Evolutionary conservation across 176 grass and related monocot genomes (phyloP).

Genomic region (Pharus latifolius): DNA sequence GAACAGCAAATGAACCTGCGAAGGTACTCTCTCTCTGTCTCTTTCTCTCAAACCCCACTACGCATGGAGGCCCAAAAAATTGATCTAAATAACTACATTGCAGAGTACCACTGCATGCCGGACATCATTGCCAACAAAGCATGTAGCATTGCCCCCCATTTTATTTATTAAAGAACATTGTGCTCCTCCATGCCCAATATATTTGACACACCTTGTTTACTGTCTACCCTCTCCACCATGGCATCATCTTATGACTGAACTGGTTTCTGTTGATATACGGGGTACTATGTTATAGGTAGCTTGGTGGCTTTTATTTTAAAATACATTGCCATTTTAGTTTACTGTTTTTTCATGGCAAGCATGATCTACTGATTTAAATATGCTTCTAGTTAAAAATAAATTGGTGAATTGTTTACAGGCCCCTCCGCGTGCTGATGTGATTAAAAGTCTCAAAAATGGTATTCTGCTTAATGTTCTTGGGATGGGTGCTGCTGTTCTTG

Average conservation of each 20-base stretch:
- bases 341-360: background rate
- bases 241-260: background rate
- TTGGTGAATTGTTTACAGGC: slow-evolving; percentile 44
- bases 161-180: background rate
- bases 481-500: slow-evolving; percentile 85
- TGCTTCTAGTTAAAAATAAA: background rate
- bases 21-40: slow-evolving; percentile 42
- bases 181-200: background rate
- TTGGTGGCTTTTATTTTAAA: background rate
- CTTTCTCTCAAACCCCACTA: background rate
- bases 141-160: background rate
- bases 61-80: too few relatives aligned
- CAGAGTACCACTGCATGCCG: too few relatives aligned
- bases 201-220: background rate
- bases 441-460: slow-evolving; percentile 92
- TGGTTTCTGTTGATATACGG: background rate
- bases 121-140: background rate
- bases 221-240: background rate
- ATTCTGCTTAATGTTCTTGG: slow-evolving; percentile 72
- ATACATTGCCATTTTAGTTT: background rate
- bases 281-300: background rate
- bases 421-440: slow-evolving; percentile 79
- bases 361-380: background rate
- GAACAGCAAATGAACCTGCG: slow-evolving; percentile 67
- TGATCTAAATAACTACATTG: too few relatives aligned